Base-by-base conservation (phyloP, 192 early-diverging fungal species). In the Coemansia sp. region DNA sequence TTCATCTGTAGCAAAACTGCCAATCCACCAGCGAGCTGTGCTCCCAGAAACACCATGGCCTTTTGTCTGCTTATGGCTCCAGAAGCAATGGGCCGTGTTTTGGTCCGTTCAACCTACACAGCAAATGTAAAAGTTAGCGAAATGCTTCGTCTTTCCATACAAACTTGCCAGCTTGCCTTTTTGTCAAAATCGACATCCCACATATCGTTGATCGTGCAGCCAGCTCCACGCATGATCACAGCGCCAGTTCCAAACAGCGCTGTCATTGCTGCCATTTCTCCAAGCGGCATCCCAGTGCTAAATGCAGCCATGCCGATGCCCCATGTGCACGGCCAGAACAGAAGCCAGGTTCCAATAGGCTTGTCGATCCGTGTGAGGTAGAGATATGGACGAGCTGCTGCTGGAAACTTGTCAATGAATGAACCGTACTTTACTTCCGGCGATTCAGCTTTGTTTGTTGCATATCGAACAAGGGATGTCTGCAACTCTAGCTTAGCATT, bases 161-260 rank as follows among this genome's bases (percentile, higher is more conserved):
- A 26, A 26, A 4, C 23, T 26, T 26, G 23, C 23, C 1, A 47
- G 4, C 42, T 81, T 73, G 42, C 72, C 73, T 65, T 86, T 50
- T 84, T 84, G 75, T 98, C 95, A 35, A 94, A 84, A 53, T 91
- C 83, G n/a, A 80, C 59, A 65, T 98, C 95, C 95, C 94, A 96
- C 65, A 98, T 78, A 61, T 98, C 95, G 66, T 98, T 98, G 57
- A 98, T 91, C 1, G 91, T 94, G 79, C 95, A 98, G 16, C 94
- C 95, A 18, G 94, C 95, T 2, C 95, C 93, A 15, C 95, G 86
- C 93, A 97, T 96, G 12, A 94, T 82, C 3, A 94, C 58, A 2
- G 91, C 88, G 19, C 95, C 95, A 1, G 82, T 72, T 13, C 87
- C 88, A 82, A 97, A 97, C 20, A 95, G 66, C 0, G 80, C 82